Conservation (phyloP, 768 basidiomycete genomes). For the Boletus reticuloceps region DNA sequence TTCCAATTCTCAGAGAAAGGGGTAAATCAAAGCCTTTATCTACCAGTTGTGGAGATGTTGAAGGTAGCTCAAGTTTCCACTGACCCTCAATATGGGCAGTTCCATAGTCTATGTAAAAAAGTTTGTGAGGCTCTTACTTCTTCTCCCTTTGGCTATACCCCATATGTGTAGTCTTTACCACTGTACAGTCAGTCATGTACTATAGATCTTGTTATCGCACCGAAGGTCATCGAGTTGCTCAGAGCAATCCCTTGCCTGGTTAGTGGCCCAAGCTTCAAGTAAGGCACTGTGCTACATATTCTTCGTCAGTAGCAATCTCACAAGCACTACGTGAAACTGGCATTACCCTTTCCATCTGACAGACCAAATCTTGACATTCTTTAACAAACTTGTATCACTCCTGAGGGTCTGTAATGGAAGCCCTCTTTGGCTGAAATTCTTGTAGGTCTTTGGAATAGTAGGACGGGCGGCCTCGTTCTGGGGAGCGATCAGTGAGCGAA, state of each 20-base stretch:
- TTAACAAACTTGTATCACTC: constrained; percentile 32
- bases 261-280: constrained; percentile 41
- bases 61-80: too few species aligned
- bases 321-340: neutral
- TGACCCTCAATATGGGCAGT: too few species aligned
- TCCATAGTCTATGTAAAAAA: too few species aligned
- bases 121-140: too few species aligned
- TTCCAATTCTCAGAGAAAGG: too few species aligned
- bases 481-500: neutral
- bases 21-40: too few species aligned
- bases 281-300: constrained; percentile 35
- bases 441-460: constrained; percentile 29
- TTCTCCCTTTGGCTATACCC: too few species aligned
- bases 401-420: constrained; percentile 27
- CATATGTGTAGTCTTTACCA: too few species aligned
- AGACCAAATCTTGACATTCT: constrained; percentile 32
- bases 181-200: too few species aligned
- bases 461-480: constrained; percentile 30
- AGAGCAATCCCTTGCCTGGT: constrained; percentile 37
- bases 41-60: too few species aligned
- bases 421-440: constrained; percentile 31
- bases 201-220: constrained; percentile 4
- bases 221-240: constrained; percentile 43
- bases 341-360: constrained; percentile 31
- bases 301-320: neutral